Percentiles rank a stretch among this genome's conserved stretches.
Evolutionary conservation across 1,284 basidiomycete species (phyloP).

Genomic region (Marasmius oreades): DNA sequence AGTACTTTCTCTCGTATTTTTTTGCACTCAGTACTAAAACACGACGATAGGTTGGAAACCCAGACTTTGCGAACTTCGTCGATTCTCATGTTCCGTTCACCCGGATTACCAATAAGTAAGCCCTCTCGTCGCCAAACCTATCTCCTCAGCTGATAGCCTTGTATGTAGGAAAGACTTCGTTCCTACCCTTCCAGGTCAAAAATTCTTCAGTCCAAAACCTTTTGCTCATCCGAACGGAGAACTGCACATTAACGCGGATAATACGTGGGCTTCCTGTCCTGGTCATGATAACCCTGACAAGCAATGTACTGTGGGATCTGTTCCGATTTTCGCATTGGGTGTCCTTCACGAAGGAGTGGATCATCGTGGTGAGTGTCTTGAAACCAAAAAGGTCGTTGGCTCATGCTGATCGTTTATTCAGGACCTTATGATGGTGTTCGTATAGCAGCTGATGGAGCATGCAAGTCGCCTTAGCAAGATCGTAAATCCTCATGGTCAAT

Average conservation of each 20-base stretch:
- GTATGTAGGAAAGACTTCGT: conserved; percentile 20
- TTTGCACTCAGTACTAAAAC: background rate
- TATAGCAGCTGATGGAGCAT: conserved; percentile 11
- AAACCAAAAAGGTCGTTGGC: background rate
- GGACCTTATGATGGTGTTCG: conserved; percentile 28
- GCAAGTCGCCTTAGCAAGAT: no score
- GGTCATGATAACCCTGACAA: conserved; percentile 32
- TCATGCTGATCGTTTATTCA: background rate
- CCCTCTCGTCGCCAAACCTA: background rate
- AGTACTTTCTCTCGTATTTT: background rate
- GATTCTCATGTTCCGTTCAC: conserved; percentile 16
- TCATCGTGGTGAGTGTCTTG: background rate
- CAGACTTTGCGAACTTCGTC: conserved; percentile 16
- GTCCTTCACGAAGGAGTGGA: conserved; percentile 28
- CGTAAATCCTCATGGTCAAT: no score
- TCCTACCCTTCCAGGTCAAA: conserved; percentile 26
- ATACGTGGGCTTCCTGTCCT: conserved; percentile 31
- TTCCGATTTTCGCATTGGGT: conserved; percentile 30
- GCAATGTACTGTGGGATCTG: conserved; percentile 28
- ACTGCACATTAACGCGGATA: conserved; percentile 33
- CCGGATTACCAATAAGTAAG: conserved; percentile 20
- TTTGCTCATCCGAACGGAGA: conserved; percentile 40
- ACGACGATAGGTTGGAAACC: conserved; percentile 14
- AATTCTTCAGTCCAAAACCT: conserved; percentile 29
- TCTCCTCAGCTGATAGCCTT: background rate